Evolutionary conservation across 1,284 basidiomycete genomes (phyloP), one percentile per base, ranked within the genome.

Genomic region (Athelia psychrophila): DNA sequence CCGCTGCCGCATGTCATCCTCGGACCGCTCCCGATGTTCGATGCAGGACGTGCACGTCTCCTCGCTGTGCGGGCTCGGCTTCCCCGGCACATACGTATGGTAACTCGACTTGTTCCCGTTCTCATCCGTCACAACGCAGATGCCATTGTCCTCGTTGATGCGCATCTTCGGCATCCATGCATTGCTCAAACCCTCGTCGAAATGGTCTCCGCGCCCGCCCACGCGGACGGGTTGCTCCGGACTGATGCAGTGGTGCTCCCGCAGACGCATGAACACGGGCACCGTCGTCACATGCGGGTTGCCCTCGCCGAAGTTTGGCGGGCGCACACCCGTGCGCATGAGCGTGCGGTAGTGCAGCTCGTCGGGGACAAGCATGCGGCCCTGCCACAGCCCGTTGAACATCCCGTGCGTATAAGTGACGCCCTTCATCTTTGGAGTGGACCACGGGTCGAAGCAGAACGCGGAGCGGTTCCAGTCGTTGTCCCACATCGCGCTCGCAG

Each of bases 311-410:
- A 79, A 75, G n/a, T 35, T 55, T 19, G 25, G 59, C 18, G 49
- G 74, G 4, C 19, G 45, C 16, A 8, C 20, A 18, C 10, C 6
- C 33, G 47, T 48, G 5, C 4, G 4, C n/a, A 48, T 48, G 30
- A 48, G 47, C 5, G 9, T n/a, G 20, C 12, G 45, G 20, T 50
- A 50, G 42, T 10, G 8, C 4, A 16, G 3, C 24, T 44, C 33
- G 20, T 19, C n/a, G n/a, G 44, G 44, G 13, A 84, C 81, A 44
- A 83, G 64, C 69, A 84, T 74, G 12, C 79, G 68, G 5, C 85
- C 85, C 45, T 76, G 72, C 80, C 83, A 87, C 18, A 83, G 68
- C 1, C 85, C 84, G 24, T 64, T 64, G 51, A 86, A 61, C 6
- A 68, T 64, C 3, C 83, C 81, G 2, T 73, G 76, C 3, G 71